Evolutionary conservation across 1,284 basidiomycete genomes (phyloP), one percentile per base, ranked within the genome.

Genomic region (Cryptococcus maquisensis): DNA sequence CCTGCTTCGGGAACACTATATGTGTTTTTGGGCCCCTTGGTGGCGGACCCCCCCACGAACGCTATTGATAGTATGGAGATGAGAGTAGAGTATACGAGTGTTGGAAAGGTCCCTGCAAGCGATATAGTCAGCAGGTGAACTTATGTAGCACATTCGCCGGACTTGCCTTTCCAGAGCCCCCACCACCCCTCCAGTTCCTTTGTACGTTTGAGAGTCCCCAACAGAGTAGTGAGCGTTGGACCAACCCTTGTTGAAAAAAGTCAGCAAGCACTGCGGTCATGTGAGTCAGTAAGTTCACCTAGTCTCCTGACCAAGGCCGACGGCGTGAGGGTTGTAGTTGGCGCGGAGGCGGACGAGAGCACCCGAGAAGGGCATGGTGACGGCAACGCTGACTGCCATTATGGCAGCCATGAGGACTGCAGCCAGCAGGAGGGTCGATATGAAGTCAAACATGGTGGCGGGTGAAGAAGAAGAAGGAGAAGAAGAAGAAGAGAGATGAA

Each of bases 141-240:
- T 10, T 32, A 32, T 32, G 28, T 8, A 10, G 28, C n/a, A 5
- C 36, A 15, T 20, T 3, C 6, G 32, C 42, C n/a, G 7, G 48
- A 78, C 87, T 51, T 68, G 88, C 90, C 90, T 74, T 92, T 94
- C 80, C 88, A 92, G 40, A 93, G 72, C 18, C 90, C 90, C 49
- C 79, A 72, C 81, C 81, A 85, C 21, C 90, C 87, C 84, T 94
- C 91, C 15, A 93, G 80, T 52, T 80, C 81, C 68, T 86, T 85
- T 1, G 89, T 87, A 44, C 90, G 81, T 56, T 67, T 71, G 61
- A 90, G 71, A 83, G 92, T 93, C 15, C 77, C 70, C 35, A 71
- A 49, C 7, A 77, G 54, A 5, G 69, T 71, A 12, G 64, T 68
- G 16, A 78, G 64, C 5, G 71, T 74, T 1, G 76, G 76, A n/a